These are phyloP conservation scores for Fraxinus sp. DNA, from an alignment of 305 asterid genomes.

Conservation along the genomic window DNA sequence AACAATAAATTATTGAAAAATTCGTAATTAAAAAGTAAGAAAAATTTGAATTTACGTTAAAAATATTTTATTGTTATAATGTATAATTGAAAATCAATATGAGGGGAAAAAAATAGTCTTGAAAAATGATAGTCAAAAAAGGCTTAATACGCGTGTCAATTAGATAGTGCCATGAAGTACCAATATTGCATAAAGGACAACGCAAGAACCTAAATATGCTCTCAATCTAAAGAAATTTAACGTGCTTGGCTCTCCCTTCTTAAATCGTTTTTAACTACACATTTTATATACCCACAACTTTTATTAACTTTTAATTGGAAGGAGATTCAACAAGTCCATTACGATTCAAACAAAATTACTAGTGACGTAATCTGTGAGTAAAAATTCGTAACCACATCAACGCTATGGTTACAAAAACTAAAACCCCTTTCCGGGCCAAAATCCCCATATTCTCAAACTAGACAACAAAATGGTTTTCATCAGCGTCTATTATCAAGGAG, in stretches of 20 bases:
- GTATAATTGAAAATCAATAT: too few relatives aligned
- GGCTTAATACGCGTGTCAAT: too few relatives aligned
- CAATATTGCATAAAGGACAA: neutral
- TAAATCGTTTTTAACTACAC: too few relatives aligned
- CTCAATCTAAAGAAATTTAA: too few relatives aligned
- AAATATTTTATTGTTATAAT: too few relatives aligned
- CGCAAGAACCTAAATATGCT: neutral
- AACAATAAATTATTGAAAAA: too few relatives aligned
- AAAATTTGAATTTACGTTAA: too few relatives aligned
- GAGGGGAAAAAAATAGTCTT: too few relatives aligned
- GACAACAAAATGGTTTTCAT: conserved; percentile 18
- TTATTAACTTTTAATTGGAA: neutral
- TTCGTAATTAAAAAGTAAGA: too few relatives aligned
- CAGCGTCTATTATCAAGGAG: conserved; percentile 10
- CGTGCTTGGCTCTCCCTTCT: too few relatives aligned
- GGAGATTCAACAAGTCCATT: neutral
- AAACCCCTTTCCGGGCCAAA: neutral
- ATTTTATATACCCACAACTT: too few relatives aligned
- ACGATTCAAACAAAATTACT: neutral
- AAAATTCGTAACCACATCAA: neutral
- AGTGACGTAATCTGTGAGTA: neutral
- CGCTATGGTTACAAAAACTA: neutral
- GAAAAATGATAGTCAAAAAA: too few relatives aligned
- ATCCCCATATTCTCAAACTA: neutral
- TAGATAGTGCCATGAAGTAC: neutral